These are phyloP conservation scores for Monosporascus sp. DNA, from an alignment of 2,329 filamentous ascomycete genomes.

Conservation along the genomic window DNA sequence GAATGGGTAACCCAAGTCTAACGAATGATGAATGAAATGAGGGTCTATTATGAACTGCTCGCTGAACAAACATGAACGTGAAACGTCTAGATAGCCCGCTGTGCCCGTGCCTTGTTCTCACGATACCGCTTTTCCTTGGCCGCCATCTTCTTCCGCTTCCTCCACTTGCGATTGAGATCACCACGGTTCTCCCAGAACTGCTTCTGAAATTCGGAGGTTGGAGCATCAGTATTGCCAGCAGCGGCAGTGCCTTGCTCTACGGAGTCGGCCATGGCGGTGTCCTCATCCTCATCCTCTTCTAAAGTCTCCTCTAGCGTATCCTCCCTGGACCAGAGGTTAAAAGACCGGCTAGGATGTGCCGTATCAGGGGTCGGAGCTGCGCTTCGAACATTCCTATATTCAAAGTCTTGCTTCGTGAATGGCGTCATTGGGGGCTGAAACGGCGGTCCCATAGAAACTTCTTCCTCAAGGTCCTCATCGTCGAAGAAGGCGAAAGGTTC, in stretches of 20 bases:
- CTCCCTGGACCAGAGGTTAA: slow-evolving; percentile 49
- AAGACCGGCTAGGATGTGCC: slow-evolving; percentile 63
- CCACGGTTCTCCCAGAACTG: slow-evolving; percentile 66
- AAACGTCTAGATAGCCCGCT: slow-evolving; percentile 30
- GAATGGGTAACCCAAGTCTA: too few species aligned
- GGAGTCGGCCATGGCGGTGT: slow-evolving; percentile 12
- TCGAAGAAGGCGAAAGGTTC: slow-evolving; percentile 76
- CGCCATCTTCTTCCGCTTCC: slow-evolving; percentile 55
- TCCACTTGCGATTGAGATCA: slow-evolving; percentile 62
- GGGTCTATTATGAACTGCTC: too few species aligned
- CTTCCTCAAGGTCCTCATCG: slow-evolving; percentile 39
- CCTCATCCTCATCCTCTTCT: slow-evolving; percentile 32
- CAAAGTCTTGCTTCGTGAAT: slow-evolving; percentile 73
- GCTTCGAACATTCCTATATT: slow-evolving; percentile 70
- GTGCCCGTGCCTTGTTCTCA: slow-evolving; percentile 55
- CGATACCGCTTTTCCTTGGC: slow-evolving; percentile 63
- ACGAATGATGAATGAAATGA: too few species aligned
- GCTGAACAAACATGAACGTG: too few species aligned
- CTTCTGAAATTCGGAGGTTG: slow-evolving; percentile 52
- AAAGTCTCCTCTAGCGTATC: slow-evolving; percentile 11
- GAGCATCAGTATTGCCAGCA: slow-evolving; percentile 1
- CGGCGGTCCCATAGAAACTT: slow-evolving; percentile 12
- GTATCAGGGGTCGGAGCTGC: slow-evolving; percentile 95
- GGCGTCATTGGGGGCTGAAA: slow-evolving; percentile 67
- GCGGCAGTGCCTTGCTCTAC: slow-evolving; percentile 1